Evolutionary conservation across 202 grass and related monocot genomes (phyloP), one percentile per base, ranked within the genome.

Genomic region (Alloteropsis angusta): DNA sequence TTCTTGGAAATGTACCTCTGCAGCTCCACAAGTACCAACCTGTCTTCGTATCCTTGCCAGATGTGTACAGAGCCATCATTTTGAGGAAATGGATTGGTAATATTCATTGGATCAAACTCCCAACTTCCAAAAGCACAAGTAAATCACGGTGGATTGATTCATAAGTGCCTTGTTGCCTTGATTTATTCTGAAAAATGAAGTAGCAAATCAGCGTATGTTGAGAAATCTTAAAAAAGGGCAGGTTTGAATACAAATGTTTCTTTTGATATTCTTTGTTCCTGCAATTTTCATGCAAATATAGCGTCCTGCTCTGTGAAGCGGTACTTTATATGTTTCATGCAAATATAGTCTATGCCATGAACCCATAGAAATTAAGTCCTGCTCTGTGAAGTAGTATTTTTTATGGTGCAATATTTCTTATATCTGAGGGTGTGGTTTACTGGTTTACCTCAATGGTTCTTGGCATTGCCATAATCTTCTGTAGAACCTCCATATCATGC

Each of bases 121-220:
- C 85, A 87, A 15, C 65, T 88, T 55, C 88, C 88, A 55, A 91
- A 93, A 71, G 81, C 80, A 13, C 90, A 38, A 89, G 87, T 72
- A 97, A 65, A 84, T 97, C 88, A 47, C 81, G 88, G 71, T 97
- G 93, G 17, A 91, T 83, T 17, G 93, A 93, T 90, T 91, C 86
- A 60, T 74, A 89, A 73, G 83, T 84, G 54, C 88, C 90, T 89
- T 97, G 88, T 61, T 93, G 84, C 79, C 80, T 89, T 60, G 88
- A 85, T 88, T 93, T 87, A 45, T 80, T 87, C 87, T 88, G 47
- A 82, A 92, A 82, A 60, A 49, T 37, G 42, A 48, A 72, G 76
- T 19, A 89, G 42, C 6, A 55, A 86, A 86, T 34, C 13, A 84
- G 63, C 69, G 17, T 43, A 62, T 60, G 18, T 16, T 25, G 49